phyloP scores from a whole-genome alignment of 805 yeast species.

The Lachancea waltii region DNA sequence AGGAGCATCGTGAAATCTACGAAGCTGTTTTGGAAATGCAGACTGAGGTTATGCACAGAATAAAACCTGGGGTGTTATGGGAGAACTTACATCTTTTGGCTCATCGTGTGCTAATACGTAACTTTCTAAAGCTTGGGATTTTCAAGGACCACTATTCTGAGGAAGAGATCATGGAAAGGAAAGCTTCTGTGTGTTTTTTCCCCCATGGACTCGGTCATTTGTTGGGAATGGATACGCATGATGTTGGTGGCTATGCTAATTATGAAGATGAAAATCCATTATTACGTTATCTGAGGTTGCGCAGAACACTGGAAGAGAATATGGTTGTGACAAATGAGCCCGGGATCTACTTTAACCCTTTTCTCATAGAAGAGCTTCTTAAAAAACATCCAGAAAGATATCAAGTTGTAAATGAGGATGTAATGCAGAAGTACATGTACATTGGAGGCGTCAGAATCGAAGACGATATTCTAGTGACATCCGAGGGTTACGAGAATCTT shows the following conservation, averaged over 20 bases:
- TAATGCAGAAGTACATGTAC: conserved; percentile 70
- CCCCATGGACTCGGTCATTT: conserved; percentile 97
- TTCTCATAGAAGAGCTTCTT: conserved; percentile 60
- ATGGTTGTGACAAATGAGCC: conserved; percentile 96
- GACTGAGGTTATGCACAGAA: conserved; percentile 53
- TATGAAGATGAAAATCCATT: conserved; percentile 78
- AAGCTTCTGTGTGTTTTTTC: conserved; percentile 70
- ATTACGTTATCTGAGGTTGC: conserved; percentile 69
- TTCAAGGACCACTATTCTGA: conserved; percentile 51
- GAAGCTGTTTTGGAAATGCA: conserved; percentile 82
- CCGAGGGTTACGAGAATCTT: conserved; percentile 69
- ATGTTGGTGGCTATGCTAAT: conserved; percentile 84
- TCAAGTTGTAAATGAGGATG: conserved; percentile 56
- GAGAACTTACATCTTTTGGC: conserved; percentile 76
- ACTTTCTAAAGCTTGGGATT: conserved; percentile 67
- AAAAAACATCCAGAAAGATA: conserved; percentile 38
- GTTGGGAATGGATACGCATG: conserved; percentile 93
- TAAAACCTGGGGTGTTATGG: conserved; percentile 82
- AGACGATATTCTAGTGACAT: conserved; percentile 80
- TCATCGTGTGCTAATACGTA: conserved; percentile 68
- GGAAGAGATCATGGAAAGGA: conserved; percentile 63
- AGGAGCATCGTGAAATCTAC: conserved; percentile 79
- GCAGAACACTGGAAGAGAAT: conserved; percentile 62
- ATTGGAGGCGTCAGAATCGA: conserved; percentile 98
- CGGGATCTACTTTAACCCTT: conserved; percentile 85